Evolutionary conservation across 2,329 filamentous ascomycete genomes (phyloP), one percentile per base, ranked within the genome.

Genomic region (Nigrospora oryzae): DNA sequence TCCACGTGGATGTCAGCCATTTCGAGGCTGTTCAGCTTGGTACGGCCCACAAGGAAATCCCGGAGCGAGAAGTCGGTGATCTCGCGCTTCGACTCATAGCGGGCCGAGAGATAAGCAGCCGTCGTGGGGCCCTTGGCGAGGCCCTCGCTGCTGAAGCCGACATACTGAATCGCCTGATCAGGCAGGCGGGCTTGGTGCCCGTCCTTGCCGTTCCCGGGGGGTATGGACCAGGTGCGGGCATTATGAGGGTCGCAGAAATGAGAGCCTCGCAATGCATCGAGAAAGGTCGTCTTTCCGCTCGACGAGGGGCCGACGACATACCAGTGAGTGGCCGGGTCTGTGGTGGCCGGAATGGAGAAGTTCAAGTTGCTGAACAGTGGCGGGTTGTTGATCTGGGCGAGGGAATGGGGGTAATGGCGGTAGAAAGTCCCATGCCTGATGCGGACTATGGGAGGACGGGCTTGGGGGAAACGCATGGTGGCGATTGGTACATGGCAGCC

Each of bases 61-160:
- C 75, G 67, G 2, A 97, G 74, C 0, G 85, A 87, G 64, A 91
- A 95, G 63, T 97, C 93, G 1, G 86, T 94, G 44, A 81, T 83
- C 65, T 96, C 91, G 31, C 88, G 76, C 34, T 84, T 73, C 47
- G 86, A 90, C 70, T 98, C 93, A 62, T 97, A 98, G 35, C 93
- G 76, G 14, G 89, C 89, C 47, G 87, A 89, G 15, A 97, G 68
- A 60, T 96, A 96, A 5, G 89, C 83, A 16, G 86, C 85, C n/a
- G 79, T 73, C 0, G 76, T 74, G 6, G 73, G 71, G 4, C 69
- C 68, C 13, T 77, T 66, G 40, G 72, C 66, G 6, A 74, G 74
- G 23, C 80, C 75, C 53, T 90, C 86, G 2, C 80, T 81, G 57
- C 89, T 86, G 58, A 97, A 97, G 0, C 93, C 91, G 11, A 97